Base-by-base conservation (phyloP, 2,329 filamentous ascomycete species). In the Verticillium zaregamsianum region DNA sequence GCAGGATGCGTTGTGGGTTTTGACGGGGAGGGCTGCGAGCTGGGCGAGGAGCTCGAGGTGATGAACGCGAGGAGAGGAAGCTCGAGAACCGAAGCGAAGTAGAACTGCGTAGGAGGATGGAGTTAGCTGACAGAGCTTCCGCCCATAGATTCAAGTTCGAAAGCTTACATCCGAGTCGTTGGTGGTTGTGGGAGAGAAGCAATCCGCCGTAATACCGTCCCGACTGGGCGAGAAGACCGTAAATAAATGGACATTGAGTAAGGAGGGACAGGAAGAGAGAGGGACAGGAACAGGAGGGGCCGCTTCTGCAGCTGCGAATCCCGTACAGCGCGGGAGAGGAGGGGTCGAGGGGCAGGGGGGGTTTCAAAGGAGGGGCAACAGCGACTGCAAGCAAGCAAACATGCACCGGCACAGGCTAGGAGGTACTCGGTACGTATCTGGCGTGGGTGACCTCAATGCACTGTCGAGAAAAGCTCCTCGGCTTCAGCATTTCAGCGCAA, bases 21-120 rank as follows among this genome's bases (percentile, higher is more conserved):
- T 61, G 61, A 5, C 55, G 37, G 52, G 40, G 63, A n/a, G 39
- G 11, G 32, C 23, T 59, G 40, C 59, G 64, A 55, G 49, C 52
- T 40, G 56, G 45, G 57, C 56, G 63, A 52, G 63, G 39, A 58
- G 87, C 68, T 69, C 69, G 59, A 74, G 67, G 61, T 71, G 57
- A 15, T 15, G 25, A 40, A n/a, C 35, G 40, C 3, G 57, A 58
- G 15, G 45, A 39, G 15, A 32, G 39, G 9, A 7, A 57, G 55
- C 55, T 57, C 14, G 31, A 37, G 55, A 20, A 35, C 9, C n/a
- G 28, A 6, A 12, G 8, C 33, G 28, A 32, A 15, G 55, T 11
- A 12, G 32, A 57, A 25, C 28, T 33, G 20, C 17, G 55, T n/a
- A 15, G 32, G 32, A 20, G 11, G 20, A 57, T 20, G 11, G 55